Evolutionary conservation across 148 eudicot genomes (phyloP).

Genomic region (Selenicereus undatus): DNA sequence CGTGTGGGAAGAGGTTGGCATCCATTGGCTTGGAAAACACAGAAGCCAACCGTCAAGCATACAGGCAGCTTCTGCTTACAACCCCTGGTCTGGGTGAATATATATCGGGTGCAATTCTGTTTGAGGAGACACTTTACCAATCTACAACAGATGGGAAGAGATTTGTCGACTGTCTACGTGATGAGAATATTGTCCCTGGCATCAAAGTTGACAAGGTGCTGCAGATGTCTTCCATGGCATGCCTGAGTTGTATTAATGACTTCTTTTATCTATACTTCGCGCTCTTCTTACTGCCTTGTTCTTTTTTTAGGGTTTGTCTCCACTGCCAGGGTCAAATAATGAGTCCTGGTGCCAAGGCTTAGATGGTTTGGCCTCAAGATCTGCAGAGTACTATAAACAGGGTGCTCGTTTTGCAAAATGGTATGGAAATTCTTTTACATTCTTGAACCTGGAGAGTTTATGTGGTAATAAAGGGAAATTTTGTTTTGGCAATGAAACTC

Average conservation of each 20-base stretch:
- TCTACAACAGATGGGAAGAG: constrained; percentile 85
- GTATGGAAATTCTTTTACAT: constrained; percentile 31
- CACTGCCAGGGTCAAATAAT: constrained; percentile 89
- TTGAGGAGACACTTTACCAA: constrained; percentile 95
- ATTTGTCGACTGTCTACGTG: constrained; percentile 73
- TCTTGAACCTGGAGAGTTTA: no score
- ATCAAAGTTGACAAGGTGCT: constrained; percentile 88
- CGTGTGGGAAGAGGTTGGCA: constrained; percentile 87
- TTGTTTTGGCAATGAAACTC: not conserved
- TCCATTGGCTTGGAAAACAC: constrained; percentile 95
- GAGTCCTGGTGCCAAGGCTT: constrained; percentile 99
- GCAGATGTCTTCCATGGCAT: not conserved
- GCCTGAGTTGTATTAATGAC: not conserved
- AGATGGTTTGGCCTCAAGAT: constrained; percentile 91
- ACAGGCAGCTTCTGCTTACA: constrained; percentile 88
- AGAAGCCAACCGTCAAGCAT: constrained; percentile 79
- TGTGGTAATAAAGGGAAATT: no score
- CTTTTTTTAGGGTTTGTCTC: constrained; percentile 71
- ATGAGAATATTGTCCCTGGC: constrained; percentile 82
- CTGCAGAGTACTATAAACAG: constrained; percentile 94
- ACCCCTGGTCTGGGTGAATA: constrained; percentile 93
- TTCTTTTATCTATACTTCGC: not conserved
- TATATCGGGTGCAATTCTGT: constrained; percentile 88
- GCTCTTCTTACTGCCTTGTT: not conserved
- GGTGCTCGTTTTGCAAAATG: constrained; percentile 99